Percentiles rank a stretch among this genome's conserved stretches.
These are phyloP conservation scores for Hymenoscyphus fraxineus DNA, from an alignment of 2,329 filamentous ascomycete genomes.

Conservation along the genomic window DNA sequence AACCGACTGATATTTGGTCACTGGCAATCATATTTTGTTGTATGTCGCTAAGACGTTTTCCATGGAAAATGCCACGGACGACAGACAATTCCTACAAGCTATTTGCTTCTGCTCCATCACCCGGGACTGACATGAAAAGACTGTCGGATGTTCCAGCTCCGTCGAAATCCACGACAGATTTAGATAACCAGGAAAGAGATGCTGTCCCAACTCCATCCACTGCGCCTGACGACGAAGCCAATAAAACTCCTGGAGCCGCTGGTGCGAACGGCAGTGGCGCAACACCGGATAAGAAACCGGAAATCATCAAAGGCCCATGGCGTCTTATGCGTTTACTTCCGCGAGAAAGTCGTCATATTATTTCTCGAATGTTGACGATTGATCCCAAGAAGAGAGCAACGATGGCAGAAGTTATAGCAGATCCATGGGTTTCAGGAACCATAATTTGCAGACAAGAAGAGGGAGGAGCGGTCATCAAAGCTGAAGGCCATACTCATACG, in stretches of 20 bases:
- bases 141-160: conserved; percentile 24
- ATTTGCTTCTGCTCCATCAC: conserved; percentile 81
- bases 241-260: neutral
- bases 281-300: conserved; percentile 50
- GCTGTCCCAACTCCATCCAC: conserved; percentile 18
- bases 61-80: conserved; percentile 90
- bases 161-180: conserved; percentile 28
- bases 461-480: conserved; percentile 63
- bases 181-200: conserved; percentile 24
- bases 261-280: conserved; percentile 1
- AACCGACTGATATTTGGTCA: conserved; percentile 95
- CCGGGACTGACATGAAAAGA: conserved; percentile 46
- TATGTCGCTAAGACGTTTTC: conserved; percentile 92
- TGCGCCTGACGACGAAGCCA: conserved; percentile 16
- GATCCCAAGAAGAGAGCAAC: conserved; percentile 78
- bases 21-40: conserved; percentile 98
- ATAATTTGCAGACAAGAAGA: conserved; percentile 82
- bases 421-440: conserved; percentile 85
- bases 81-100: conserved; percentile 94
- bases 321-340: conserved; percentile 82
- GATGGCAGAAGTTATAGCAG: conserved; percentile 79
- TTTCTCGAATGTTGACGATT: conserved; percentile 88
- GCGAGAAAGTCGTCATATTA: conserved; percentile 82
- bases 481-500: conserved; percentile 77
- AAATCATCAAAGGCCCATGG: conserved; percentile 90